These are phyloP conservation scores for Terana coerulea DNA, from an alignment of 768 basidiomycete genomes.

Conservation along the genomic window DNA sequence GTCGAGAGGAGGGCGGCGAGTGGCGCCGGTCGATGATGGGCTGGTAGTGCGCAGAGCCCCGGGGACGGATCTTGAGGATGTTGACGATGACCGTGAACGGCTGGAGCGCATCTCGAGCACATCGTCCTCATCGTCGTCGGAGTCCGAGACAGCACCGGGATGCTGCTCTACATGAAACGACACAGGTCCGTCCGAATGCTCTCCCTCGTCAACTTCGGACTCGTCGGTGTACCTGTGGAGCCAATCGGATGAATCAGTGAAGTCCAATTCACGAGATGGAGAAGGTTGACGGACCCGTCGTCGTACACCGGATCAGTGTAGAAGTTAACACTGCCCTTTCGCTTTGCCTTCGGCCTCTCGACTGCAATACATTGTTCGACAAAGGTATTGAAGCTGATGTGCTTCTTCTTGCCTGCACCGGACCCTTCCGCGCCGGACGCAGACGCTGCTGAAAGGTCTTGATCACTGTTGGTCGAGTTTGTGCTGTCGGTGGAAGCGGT, in stretches of 20 bases:
- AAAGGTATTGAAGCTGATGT: constrained; percentile 97
- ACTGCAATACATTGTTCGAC: constrained; percentile 95
- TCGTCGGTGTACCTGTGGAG: constrained; percentile 62
- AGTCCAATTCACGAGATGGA: not conserved
- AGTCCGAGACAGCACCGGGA: constrained; percentile 20
- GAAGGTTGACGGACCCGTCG: constrained; percentile 51
- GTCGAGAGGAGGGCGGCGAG: constrained; percentile 26
- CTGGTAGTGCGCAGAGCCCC: constrained; percentile 16
- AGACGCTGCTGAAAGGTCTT: constrained; percentile 26
- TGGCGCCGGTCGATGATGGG: constrained; percentile 2
- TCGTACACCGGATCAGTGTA: constrained; percentile 38
- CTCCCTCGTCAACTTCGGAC: constrained; percentile 51
- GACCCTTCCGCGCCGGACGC: constrained; percentile 24
- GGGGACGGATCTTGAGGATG: constrained; percentile 33
- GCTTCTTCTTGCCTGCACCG: constrained; percentile 59
- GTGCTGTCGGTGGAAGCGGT: constrained; percentile 25
- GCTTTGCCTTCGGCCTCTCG: constrained; percentile 58
- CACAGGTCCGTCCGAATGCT: constrained; percentile 39
- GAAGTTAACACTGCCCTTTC: constrained; percentile 17
- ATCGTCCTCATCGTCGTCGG: constrained; percentile 48
- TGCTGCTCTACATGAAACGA: constrained; percentile 22
- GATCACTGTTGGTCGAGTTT: constrained; percentile 28
- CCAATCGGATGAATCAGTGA: constrained; percentile 15
- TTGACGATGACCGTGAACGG: constrained; percentile 32
- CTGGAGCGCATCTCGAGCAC: constrained; percentile 61